Conservation (phyloP, 2,329 filamentous ascomycete species). For the Alternaria sp. region DNA sequence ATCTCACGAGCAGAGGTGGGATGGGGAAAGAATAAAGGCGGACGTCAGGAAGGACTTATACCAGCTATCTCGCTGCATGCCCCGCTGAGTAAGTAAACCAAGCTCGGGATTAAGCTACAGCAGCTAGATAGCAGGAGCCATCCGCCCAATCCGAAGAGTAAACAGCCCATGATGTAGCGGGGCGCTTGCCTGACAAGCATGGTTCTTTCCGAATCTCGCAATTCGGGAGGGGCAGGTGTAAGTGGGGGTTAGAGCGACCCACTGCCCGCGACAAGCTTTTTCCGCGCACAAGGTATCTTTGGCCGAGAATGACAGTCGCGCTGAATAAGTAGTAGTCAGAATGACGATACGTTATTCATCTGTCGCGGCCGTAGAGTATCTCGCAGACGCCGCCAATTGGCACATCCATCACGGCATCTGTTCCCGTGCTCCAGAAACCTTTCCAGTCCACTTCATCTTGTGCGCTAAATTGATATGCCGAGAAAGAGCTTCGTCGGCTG, state of each 20-base stretch:
- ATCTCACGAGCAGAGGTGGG: conserved; percentile 6
- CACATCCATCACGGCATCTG: conserved; percentile 96
- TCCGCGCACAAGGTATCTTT: neutral
- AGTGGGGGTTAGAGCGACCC: conserved; percentile 26
- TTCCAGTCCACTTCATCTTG: conserved; percentile 70
- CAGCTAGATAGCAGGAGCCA: conserved; percentile 13
- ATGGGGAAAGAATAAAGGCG: neutral
- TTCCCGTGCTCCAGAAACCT: conserved; percentile 86
- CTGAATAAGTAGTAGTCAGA: conserved; percentile 17
- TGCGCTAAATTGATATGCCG: conserved; percentile 46
- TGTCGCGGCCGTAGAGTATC: conserved; percentile 76
- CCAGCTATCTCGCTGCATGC: conserved; percentile 6
- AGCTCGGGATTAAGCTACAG: conserved; percentile 9
- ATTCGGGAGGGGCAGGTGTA: conserved; percentile 21
- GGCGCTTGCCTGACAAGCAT: conserved; percentile 17
- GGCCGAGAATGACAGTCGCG: neutral
- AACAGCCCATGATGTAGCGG: conserved; percentile 9
- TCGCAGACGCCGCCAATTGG: conserved; percentile 95
- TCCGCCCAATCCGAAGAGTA: conserved; percentile 14
- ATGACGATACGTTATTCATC: conserved; percentile 23
- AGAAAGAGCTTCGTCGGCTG: conserved; percentile 35
- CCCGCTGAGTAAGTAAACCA: conserved; percentile 21
- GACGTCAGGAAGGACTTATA: conserved; percentile 21
- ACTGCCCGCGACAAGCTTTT: conserved; percentile 23
- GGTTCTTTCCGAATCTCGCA: conserved; percentile 28